Base-by-base conservation (phyloP, 768 basidiomycete genomes). In the Tephrocybe sp. region DNA sequence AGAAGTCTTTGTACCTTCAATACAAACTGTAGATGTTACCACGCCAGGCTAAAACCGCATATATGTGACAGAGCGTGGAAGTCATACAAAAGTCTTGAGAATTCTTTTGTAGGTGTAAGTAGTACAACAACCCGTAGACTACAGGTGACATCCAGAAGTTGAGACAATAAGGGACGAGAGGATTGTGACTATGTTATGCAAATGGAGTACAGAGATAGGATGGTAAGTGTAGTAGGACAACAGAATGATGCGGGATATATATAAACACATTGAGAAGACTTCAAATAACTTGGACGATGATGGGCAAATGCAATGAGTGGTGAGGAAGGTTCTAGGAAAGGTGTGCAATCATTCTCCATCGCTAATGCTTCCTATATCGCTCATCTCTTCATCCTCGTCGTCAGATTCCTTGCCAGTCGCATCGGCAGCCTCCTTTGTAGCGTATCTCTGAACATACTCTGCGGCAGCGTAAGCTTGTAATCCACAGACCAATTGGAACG, bases 361-460 rank as follows among this genome's bases (percentile, higher is more conserved):
- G 67, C 83, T 87, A 69, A 89, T 82, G 70, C 87, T 91, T 52
- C 88, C 89, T 53, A 89, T 74, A 48, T 91, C 90, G 66, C 90
- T 92, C 87, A 92, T 91, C 62, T 86, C 89, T 58, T 86, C 87
- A 58, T 93, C 89, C 32, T 83, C 84, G 2, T 88, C 87, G 0
- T 83, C 83, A 6, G 84, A 81, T 15, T 82, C 79, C 28, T 67
- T 72, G 32, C 75, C 80, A 18, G 77, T 75, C 1, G 86, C 88
- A 56, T 96, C 92, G 5, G 88, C 85, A 22, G 85, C 89, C 63
- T 92, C 93, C 71, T 91, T 88, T 30, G 88, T 95, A 12, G 97
- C 97, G 61, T 83, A 99, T 45, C 91, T 79, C 59, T 91, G 87
- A n/a, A 98, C 96, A 63, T 98, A 98, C 60, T 97, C 94, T 95